Evolutionary conservation across 192 early-diverging fungal species (phyloP), one percentile per base, ranked within the genome.

Genomic region (Coemansia sp.): DNA sequence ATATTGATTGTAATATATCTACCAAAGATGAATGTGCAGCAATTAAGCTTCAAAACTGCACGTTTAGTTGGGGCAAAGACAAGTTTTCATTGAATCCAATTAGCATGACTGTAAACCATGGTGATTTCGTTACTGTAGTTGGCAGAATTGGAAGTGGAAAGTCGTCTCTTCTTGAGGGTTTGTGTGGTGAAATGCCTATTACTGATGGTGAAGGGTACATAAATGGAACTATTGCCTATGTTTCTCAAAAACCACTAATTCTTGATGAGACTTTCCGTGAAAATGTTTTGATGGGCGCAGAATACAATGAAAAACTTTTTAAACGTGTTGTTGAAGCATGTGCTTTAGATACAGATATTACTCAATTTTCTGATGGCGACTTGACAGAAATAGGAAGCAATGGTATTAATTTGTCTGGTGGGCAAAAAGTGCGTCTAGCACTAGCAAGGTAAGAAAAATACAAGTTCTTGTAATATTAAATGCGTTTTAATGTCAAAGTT

Each of bases 161-260:
- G 54, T 80, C 83, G 1, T 85, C 83, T 0, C 58, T 85, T 11
- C 33, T 83, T 21, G 80, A 74, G 6, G 81, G 81, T 19, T 64
- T 85, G 14, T 69, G 79, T 38, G 76, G 76, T 8, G 95, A 98
- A 71, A 95, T 94, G 88, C 86, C 90, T 57, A 81, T 85, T 58
- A 41, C 73, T 9, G 56, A 40, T 14, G 92, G 91, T 9, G 68
- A 80, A 2, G 91, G 91, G 3, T 71, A 58, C 33, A 59, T 94
- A 14, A 79, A 86, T 47, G 91, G 91, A 3, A 61, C 61, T 1
- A 65, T 71, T 58, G 64, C 57, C 4, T 77, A 70, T 46, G 67
- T 66, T 2, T 56, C 57, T 41, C 73, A 77, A 39, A 58, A 65
- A 47, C 66, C 78, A 7, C 76, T 62, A 59, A 73, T 80, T 38